Conservation (phyloP, 1,139 yeast genomes). For the Hansenula anomala region DNA sequence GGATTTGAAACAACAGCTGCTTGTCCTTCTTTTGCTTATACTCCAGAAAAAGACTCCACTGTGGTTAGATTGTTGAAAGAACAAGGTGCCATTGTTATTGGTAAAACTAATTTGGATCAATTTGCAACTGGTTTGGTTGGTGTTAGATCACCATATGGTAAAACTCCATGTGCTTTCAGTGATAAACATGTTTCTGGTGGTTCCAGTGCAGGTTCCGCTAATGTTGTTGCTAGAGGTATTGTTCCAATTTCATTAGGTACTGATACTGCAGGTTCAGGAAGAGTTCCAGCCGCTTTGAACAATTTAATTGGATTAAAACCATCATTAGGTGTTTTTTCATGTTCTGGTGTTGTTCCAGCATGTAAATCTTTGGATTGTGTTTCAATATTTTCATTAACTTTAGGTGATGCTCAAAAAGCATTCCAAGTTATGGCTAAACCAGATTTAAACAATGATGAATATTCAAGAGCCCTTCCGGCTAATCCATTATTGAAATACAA, state of each 20-base stretch:
- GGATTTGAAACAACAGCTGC: constrained; percentile 90
- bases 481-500: constrained; percentile 60
- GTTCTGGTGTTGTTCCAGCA: constrained; percentile 94
- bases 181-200: constrained; percentile 86
- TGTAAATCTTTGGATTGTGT: constrained; percentile 93
- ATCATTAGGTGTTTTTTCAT: constrained; percentile 79
- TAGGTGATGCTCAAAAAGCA: constrained; percentile 77
- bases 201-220: constrained; percentile 93
- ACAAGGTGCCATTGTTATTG: constrained; percentile 87
- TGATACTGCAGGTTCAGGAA: constrained; percentile 97
- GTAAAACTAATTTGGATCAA: constrained; percentile 92
- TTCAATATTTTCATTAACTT: constrained; percentile 71
- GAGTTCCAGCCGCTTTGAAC: constrained; percentile 96
- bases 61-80: constrained; percentile 64
- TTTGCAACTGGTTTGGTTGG: constrained; percentile 98
- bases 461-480: constrained; percentile 68
- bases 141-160: constrained; percentile 89
- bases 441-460: constrained; percentile 73
- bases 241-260: constrained; percentile 91
- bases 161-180: constrained; percentile 74
- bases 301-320: constrained; percentile 91
- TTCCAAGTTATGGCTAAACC: constrained; percentile 67
- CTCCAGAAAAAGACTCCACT: constrained; percentile 67
- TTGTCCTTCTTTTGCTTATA: constrained; percentile 75
- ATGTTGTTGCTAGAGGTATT: constrained; percentile 81